Base-by-base conservation (phyloP, 2,329 filamentous ascomycete genomes). In the Ophioceras dolichostomum region DNA sequence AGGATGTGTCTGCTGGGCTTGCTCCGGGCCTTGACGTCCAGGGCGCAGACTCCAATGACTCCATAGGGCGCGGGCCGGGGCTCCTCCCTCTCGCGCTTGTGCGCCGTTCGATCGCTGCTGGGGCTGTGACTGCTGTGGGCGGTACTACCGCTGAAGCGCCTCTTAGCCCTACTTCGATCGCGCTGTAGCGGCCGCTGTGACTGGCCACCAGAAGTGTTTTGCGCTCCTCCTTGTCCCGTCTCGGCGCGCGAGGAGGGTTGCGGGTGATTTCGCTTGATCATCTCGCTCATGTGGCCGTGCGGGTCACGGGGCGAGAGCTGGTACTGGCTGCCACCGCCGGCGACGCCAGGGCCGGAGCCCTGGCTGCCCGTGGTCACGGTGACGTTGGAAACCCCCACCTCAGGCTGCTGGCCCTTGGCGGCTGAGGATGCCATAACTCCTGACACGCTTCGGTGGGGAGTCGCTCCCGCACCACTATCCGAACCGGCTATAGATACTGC, bases 1-100 rank as follows among this genome's bases (percentile, higher is more conserved):
- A 98, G 64, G 47, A 98, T 98, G 53, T 94, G 96, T 47, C 93
- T 75, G 54, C 89, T 95, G 1, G 91, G 91, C 59, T 96, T 96
- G 67, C 88, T 95, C 51, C 91, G 76, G 26, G 91, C 91, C 63
- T 98, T 98, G 48, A 89, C 75, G 61, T 98, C 91, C 41, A 98
- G 67, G 17, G 91, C 93, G 57, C 91, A 98, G 9, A 98, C 86
- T 37, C 91, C 91, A 52, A 98, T 94, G 34, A 78, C 68, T 31
- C 76, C 76, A 56, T 65, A 71, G 2, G 72, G 68, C 4, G 74
- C 67, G 9, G 73, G 71, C 54, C 76, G 79, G 50, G 79, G 70
- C 52, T 76, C 68, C 52, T 83, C 73, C 51, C 70, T 73, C 50
- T 79, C 70, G 43, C 68, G 65, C 45, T 67, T 56, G 26, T 67